Evolutionary conservation across 2,329 filamentous ascomycete species (phyloP).

Genomic region (Nemania sp.): DNA sequence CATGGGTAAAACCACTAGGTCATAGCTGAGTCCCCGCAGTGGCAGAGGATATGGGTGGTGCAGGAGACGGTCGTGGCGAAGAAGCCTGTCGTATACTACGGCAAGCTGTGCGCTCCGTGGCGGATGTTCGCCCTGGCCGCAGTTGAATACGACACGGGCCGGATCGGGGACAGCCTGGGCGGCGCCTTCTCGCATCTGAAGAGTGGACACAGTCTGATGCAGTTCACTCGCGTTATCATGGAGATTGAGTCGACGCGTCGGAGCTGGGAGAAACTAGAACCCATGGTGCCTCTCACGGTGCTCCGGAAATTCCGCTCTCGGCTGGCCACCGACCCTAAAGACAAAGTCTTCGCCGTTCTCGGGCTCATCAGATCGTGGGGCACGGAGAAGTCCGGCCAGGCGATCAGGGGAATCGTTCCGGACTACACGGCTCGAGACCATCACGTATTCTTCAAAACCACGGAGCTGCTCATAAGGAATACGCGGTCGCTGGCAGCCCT

Average conservation of each 20-base stretch:
- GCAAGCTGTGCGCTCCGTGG: constrained; percentile 27
- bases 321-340: constrained; percentile 26
- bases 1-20: neutral
- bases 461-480: constrained; percentile 25
- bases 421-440: constrained; percentile 19
- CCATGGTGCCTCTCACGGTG: constrained; percentile 24
- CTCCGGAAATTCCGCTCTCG: constrained; percentile 29
- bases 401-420: constrained; percentile 14
- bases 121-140: constrained; percentile 26
- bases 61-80: constrained; percentile 30
- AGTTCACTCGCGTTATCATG: constrained; percentile 23
- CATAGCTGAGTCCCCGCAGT: constrained; percentile 15
- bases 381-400: constrained; percentile 16
- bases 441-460: constrained; percentile 20
- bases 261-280: constrained; percentile 15
- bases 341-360: constrained; percentile 32
- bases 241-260: constrained; percentile 28
- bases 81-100: constrained; percentile 23
- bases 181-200: constrained; percentile 21
- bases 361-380: constrained; percentile 29
- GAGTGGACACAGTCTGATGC: constrained; percentile 21
- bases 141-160: constrained; percentile 25
- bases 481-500: constrained; percentile 25
- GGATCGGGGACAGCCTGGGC: constrained; percentile 13
- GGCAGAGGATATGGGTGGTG: constrained; percentile 31